Conservation (phyloP, 2,329 filamentous ascomycete genomes). For the Claviceps sorghi region DNA sequence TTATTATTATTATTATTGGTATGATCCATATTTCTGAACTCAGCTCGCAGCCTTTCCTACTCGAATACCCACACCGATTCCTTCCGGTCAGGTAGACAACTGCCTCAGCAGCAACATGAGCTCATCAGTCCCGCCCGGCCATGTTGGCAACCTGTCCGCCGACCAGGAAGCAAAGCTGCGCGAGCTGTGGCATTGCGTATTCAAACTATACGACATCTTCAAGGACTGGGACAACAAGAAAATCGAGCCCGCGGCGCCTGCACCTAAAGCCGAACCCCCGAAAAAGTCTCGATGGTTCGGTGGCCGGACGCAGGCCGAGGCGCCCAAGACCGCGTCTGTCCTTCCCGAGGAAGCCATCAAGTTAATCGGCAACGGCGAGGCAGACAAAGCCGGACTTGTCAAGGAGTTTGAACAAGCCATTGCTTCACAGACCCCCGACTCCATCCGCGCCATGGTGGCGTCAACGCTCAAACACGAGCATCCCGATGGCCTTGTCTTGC, state of each 20-base stretch:
- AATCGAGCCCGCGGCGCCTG: background rate
- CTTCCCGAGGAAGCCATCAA: conserved; percentile 5
- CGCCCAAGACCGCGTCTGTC: background rate
- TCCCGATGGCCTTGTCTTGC: conserved; percentile 24
- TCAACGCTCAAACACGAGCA: conserved; percentile 14
- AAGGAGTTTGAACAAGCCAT: conserved; percentile 6
- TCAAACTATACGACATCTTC: conserved; percentile 10
- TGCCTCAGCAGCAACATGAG: background rate
- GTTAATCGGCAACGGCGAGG: conserved; percentile 3
- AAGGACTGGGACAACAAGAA: conserved; percentile 3
- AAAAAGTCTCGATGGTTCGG: conserved; percentile 7
- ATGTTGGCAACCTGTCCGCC: conserved; percentile 12
- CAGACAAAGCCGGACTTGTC: conserved; percentile 4
- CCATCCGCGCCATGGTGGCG: conserved; percentile 9
- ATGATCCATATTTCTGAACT: too few relatives aligned
- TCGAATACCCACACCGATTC: background rate
- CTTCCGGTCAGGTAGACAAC: background rate
- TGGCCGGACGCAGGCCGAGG: background rate
- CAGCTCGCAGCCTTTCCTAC: too few relatives aligned
- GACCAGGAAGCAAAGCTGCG: conserved; percentile 13
- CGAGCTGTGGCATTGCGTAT: conserved; percentile 11
- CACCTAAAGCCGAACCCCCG: conserved; percentile 1
- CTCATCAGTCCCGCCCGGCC: conserved; percentile 2
- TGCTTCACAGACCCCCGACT: conserved; percentile 1
- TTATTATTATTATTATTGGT: background rate